Conservation (phyloP, 257 asterid genomes). For the Ocimum tenuiflorum region DNA sequence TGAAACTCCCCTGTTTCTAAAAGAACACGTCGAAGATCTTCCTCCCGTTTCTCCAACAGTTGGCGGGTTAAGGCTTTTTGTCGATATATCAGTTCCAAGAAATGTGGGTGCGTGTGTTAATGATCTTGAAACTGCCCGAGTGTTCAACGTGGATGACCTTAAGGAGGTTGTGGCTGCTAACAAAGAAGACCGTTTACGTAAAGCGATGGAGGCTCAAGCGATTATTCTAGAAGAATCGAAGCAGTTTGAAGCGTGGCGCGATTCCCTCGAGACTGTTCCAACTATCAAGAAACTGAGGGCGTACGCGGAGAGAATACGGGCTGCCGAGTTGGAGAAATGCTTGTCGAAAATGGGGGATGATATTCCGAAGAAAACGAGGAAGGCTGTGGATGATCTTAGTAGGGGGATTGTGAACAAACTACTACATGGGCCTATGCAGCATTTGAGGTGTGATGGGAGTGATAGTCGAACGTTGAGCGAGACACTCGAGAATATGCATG, state of each 20-base stretch:
- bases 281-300: conserved; percentile 92
- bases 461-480: conserved; percentile 83
- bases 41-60: conserved; percentile 39
- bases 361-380: conserved; percentile 61
- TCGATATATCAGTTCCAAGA: conserved; percentile 88
- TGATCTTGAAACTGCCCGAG: conserved; percentile 58
- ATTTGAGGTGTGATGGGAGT: conserved; percentile 89
- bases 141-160: conserved; percentile 86
- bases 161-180: conserved; percentile 95
- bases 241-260: conserved; percentile 91
- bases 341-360: conserved; percentile 92
- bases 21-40: conserved; percentile 54
- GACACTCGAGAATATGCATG: conserved; percentile 93
- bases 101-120: conserved; percentile 77
- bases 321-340: conserved; percentile 82
- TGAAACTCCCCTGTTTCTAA: conserved; percentile 55
- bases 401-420: conserved; percentile 85
- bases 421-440: conserved; percentile 99
- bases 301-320: conserved; percentile 78
- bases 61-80: conserved; percentile 60
- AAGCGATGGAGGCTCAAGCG: conserved; percentile 88
- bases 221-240: conserved; percentile 75
- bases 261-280: conserved; percentile 84
- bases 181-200: conserved; percentile 76
- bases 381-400: conserved; percentile 86